Evolutionary conservation across 1,284 basidiomycete species (phyloP).

Genomic region (Cutaneotrichosporon dermatis): DNA sequence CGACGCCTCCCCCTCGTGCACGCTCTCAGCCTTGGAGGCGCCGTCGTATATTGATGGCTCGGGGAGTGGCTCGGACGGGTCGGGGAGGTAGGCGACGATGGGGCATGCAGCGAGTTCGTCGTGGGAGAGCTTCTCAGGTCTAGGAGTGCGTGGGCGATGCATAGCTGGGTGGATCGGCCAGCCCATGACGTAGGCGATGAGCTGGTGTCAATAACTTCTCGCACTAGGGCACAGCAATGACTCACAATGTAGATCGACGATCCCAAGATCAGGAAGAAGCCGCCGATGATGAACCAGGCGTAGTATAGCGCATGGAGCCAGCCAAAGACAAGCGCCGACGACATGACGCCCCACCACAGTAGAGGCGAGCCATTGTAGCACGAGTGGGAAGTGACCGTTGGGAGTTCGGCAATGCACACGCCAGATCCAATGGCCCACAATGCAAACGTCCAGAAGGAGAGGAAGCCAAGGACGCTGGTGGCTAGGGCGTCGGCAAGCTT

Average conservation of each 20-base stretch:
- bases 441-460: background rate
- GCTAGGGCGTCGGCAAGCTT: background rate
- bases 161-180: background rate
- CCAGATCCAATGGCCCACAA: slow-evolving; percentile 21
- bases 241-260: background rate
- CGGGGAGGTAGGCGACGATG: slow-evolving; percentile 30
- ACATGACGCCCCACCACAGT: slow-evolving; percentile 40
- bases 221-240: background rate
- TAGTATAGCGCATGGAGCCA: slow-evolving; percentile 19
- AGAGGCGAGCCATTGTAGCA: slow-evolving; percentile 33
- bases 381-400: slow-evolving; percentile 1
- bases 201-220: background rate
- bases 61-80: slow-evolving; percentile 12
- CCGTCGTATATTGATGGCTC: slow-evolving; percentile 6
- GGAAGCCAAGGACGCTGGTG: background rate
- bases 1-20: background rate
- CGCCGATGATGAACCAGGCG: slow-evolving; percentile 25
- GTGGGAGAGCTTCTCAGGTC: background rate
- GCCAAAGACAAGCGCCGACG: slow-evolving; percentile 22
- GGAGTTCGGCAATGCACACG: slow-evolving; percentile 25
- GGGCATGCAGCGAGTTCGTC: slow-evolving; percentile 20
- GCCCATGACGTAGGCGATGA: background rate
- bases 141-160: background rate
- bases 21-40: slow-evolving; percentile 1
- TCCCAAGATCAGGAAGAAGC: background rate